Evolutionary conservation across 805 yeast genomes (phyloP).

Genomic region (Candida wancherniae): DNA sequence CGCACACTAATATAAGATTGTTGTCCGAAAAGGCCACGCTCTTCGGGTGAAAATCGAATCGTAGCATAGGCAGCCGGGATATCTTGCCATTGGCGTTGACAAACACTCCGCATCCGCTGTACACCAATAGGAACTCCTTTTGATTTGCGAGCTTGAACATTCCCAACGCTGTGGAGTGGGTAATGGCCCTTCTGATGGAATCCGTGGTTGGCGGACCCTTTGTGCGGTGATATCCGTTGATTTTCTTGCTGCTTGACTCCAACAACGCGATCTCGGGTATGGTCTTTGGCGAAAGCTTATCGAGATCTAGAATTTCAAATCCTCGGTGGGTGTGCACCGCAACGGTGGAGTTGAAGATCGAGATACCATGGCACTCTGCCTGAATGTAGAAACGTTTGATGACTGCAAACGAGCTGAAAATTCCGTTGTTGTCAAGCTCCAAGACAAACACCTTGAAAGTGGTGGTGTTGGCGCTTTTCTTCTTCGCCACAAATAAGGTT

Average conservation of each 20-base stretch:
- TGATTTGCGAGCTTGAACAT: constrained; percentile 57
- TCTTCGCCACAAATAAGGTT: constrained; percentile 53
- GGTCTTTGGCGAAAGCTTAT: constrained; percentile 51
- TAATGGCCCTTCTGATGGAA: constrained; percentile 34
- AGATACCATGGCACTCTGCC: constrained; percentile 55
- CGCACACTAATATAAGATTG: constrained; percentile 45
- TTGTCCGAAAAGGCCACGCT: constrained; percentile 31
- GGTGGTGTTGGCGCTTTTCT: constrained; percentile 42
- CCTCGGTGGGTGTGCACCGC: constrained; percentile 66
- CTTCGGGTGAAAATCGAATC: constrained; percentile 39
- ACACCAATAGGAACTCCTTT: constrained; percentile 55
- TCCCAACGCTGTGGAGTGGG: constrained; percentile 50
- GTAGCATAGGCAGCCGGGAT: constrained; percentile 39
- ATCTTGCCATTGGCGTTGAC: constrained; percentile 56
- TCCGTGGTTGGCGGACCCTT: constrained; percentile 22
- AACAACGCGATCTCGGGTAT: constrained; percentile 46
- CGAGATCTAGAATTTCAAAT: constrained; percentile 58
- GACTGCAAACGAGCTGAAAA: constrained; percentile 33
- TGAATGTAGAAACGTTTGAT: constrained; percentile 45
- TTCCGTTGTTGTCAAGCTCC: constrained; percentile 50
- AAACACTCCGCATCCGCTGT: constrained; percentile 65
- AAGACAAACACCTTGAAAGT: constrained; percentile 57
- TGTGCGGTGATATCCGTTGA: constrained; percentile 30
- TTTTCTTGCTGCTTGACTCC: constrained; percentile 16
- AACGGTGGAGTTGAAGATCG: constrained; percentile 61